Evolutionary conservation across 2,329 filamentous ascomycete species (phyloP).

Genomic region (Ophiocordyceps australis): DNA sequence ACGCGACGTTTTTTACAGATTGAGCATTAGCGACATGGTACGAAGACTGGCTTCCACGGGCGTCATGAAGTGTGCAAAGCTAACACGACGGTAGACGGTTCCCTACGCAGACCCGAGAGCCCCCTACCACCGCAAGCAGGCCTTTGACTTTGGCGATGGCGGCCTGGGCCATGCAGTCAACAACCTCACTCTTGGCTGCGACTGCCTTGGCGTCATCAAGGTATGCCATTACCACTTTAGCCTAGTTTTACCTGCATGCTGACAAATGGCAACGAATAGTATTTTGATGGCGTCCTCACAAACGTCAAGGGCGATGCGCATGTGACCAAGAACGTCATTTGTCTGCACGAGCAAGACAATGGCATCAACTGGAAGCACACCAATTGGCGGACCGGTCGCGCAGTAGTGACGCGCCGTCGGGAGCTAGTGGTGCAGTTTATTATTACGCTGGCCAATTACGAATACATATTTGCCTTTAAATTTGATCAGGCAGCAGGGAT

Average conservation of each 20-base stretch:
- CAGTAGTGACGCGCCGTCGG: constrained; percentile 33
- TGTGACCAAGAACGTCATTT: constrained; percentile 23
- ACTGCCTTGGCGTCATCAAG: constrained; percentile 46
- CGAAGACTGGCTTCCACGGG: neutral
- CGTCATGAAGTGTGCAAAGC: neutral
- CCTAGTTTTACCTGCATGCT: no score
- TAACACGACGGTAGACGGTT: constrained; percentile 17
- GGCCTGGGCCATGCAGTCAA: constrained; percentile 47
- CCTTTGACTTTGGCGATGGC: constrained; percentile 50
- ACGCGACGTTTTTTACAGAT: constrained; percentile 32
- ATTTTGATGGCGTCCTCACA: constrained; percentile 16
- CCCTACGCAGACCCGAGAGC: constrained; percentile 41
- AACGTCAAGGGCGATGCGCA: constrained; percentile 13
- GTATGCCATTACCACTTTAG: constrained; percentile 1
- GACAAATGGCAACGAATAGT: no score
- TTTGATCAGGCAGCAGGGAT: constrained; percentile 33
- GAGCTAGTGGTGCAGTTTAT: constrained; percentile 42
- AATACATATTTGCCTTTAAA: constrained; percentile 25
- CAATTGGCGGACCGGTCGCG: constrained; percentile 37
- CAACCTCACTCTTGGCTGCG: constrained; percentile 45
- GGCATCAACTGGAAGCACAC: constrained; percentile 45
- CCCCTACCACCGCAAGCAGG: constrained; percentile 38
- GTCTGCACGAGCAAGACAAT: constrained; percentile 15
- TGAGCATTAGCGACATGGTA: constrained; percentile 52
- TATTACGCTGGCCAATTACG: constrained; percentile 45